Evolutionary conservation across 2,329 filamentous ascomycete species (phyloP).

Genomic region (Plectosphaerella sp.): DNA sequence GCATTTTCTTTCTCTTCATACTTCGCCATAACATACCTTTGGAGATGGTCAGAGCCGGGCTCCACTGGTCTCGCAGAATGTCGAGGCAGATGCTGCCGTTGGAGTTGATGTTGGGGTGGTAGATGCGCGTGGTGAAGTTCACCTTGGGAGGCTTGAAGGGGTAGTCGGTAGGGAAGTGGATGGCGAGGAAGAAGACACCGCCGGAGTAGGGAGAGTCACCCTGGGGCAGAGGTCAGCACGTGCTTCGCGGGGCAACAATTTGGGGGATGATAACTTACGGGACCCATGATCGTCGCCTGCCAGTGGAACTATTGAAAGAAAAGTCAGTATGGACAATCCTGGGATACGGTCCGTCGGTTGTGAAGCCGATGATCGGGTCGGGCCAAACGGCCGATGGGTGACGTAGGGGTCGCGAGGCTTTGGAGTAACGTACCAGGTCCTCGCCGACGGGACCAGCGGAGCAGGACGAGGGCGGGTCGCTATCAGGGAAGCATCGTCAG

Average conservation of each 20-base stretch:
- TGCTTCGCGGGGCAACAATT: not conserved
- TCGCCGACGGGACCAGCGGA: constrained; percentile 95
- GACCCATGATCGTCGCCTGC: constrained; percentile 99
- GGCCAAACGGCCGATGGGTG: not conserved
- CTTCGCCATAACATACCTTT: constrained; percentile 63
- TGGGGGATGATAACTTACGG: constrained; percentile 61
- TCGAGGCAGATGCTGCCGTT: constrained; percentile 99
- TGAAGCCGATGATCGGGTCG: constrained; percentile 3
- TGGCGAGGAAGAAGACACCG: constrained; percentile 97
- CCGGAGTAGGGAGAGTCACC: constrained; percentile 96
- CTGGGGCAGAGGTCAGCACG: constrained; percentile 34
- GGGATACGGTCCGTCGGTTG: no score
- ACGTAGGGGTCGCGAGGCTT: not conserved
- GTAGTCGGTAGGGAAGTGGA: constrained; percentile 99
- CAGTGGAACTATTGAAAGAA: constrained; percentile 77
- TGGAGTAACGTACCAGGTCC: constrained; percentile 77
- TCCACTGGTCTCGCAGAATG: constrained; percentile 98
- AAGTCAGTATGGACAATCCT: not conserved
- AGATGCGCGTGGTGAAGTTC: constrained; percentile 99
- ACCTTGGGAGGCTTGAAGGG: constrained; percentile 99
- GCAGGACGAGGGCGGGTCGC: constrained; percentile 75
- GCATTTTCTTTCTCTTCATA: not conserved
- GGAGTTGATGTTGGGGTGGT: constrained; percentile 99
- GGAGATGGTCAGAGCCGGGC: constrained; percentile 93
- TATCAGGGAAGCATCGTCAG: not conserved